These are phyloP conservation scores for Penicillium concentricum DNA, from an alignment of 2,329 filamentous ascomycete species.

Conservation along the genomic window DNA sequence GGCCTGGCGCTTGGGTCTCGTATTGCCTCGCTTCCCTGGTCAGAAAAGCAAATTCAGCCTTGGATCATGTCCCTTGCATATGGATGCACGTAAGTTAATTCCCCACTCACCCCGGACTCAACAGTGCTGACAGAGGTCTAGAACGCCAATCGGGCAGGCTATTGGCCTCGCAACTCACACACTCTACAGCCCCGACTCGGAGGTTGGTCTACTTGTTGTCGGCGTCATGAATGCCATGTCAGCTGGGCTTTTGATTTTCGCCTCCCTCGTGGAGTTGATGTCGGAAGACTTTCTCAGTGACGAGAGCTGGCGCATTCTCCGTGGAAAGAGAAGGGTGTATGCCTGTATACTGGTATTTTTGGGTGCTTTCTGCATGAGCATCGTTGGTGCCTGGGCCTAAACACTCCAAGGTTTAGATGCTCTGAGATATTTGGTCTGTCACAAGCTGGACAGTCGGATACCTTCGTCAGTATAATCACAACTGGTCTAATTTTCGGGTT, in stretches of 20 bases:
- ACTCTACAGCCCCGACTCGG: constrained; percentile 71
- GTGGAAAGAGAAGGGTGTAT: constrained; percentile 59
- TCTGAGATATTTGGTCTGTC: not conserved
- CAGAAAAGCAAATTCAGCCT: constrained; percentile 34
- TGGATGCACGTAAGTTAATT: constrained; percentile 50
- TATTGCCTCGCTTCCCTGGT: constrained; percentile 34
- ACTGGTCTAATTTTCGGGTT: too few relatives aligned
- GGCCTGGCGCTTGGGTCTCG: constrained; percentile 36
- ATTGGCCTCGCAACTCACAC: constrained; percentile 74
- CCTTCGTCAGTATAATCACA: not conserved
- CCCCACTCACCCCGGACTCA: not conserved
- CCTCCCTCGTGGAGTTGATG: constrained; percentile 73
- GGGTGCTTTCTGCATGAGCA: constrained; percentile 67
- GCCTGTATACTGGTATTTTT: constrained; percentile 64
- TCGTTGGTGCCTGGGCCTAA: constrained; percentile 71
- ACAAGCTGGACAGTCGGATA: not conserved
- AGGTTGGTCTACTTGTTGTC: constrained; percentile 71
- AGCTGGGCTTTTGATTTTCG: constrained; percentile 72
- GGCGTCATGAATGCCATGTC: constrained; percentile 82
- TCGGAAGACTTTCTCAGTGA: constrained; percentile 76
- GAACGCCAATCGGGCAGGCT: constrained; percentile 74
- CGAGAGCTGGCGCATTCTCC: constrained; percentile 68
- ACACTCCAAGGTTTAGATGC: not conserved
- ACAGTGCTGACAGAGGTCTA: constrained; percentile 32
- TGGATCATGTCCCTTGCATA: constrained; percentile 79